These are phyloP conservation scores for Amylocarpus encephaloides DNA, from an alignment of 2,329 filamentous ascomycete genomes.

Conservation along the genomic window DNA sequence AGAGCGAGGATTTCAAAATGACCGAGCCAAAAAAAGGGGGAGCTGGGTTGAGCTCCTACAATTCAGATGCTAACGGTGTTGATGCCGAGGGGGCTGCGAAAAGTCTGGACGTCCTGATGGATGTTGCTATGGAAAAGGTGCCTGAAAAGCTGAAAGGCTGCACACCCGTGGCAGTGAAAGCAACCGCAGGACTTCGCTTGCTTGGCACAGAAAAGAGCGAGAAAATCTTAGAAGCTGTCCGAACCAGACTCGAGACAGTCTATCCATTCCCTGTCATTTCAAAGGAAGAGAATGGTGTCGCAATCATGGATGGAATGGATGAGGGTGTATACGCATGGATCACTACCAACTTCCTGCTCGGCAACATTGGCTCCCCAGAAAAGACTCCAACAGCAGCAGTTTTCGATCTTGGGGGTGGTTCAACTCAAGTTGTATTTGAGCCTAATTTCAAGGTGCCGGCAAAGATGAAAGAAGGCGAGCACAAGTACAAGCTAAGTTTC, in stretches of 20 bases:
- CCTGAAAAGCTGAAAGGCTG: constrained; percentile 87
- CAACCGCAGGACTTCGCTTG: constrained; percentile 86
- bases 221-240: constrained; percentile 79
- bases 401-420: constrained; percentile 93
- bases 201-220: constrained; percentile 75
- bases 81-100: constrained; percentile 75
- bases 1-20: constrained; percentile 89
- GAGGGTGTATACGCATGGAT: constrained; percentile 99
- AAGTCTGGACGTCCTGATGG: constrained; percentile 82
- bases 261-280: constrained; percentile 95
- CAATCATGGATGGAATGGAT: constrained; percentile 95
- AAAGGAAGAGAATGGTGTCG: constrained; percentile 75
- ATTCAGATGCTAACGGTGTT: constrained; percentile 76
- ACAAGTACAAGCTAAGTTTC: constrained; percentile 90
- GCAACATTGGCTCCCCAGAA: constrained; percentile 92
- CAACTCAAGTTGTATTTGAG: constrained; percentile 97
- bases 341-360: constrained; percentile 95
- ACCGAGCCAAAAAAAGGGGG: constrained; percentile 78
- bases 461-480: constrained; percentile 79
- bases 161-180: constrained; percentile 94
- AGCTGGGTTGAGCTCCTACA: constrained; percentile 73
- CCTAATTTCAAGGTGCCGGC: constrained; percentile 90
- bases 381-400: constrained; percentile 86
- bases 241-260: constrained; percentile 72
- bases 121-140: constrained; percentile 75